Base-by-base conservation (phyloP, 2,329 filamentous ascomycete species). In the Scleromitrula shiraiana region DNA sequence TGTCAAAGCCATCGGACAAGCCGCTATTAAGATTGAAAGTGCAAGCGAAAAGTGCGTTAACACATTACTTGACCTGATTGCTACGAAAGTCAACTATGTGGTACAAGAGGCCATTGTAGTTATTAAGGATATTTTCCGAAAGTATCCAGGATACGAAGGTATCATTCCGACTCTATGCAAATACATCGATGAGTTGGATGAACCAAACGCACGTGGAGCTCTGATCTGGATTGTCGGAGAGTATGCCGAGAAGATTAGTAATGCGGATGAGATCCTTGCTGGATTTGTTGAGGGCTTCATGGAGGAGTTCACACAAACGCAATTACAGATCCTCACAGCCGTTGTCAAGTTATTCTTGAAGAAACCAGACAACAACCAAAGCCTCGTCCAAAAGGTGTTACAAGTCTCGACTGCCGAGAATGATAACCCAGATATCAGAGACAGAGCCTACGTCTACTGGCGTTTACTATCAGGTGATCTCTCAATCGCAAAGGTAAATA, bases 191-290 rank as follows among this genome's bases (percentile, higher is more conserved):
- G 93, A 98, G 59, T 68, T 98, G 56, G 93, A 98, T 63, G 93
- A 98, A 67, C 90, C 91, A 1, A 83, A 89, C 59, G 93, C 93
- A 6, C 76, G 93, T 61, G 90, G 86, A 2, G 85, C 91, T 19
- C 72, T 98, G 51, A 97, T 98, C 62, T 98, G 93, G 93, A 97
- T 98, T 57, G 91, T 98, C 5, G 93, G 93, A 58, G 93, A 98
- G 66, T 98, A 98, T 64, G 93, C 93, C 0, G 93, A 98, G 72
- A 98, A 98, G 75, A 98, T 98, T 62, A 95, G 80, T 70, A 97
- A 98, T 60, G 93, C 93, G n/a, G 89, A 90, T 55, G 88, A 97
- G 58, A 97, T 98, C 53, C 69, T 98, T 50, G 77, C 82, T 44
- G 83, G 85, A 15, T 98, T 98, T 62, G 91, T 96, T 10, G 93